Conservation (phyloP, 352 stramenopile genomes). For the Phytophthora ohioensis region DNA sequence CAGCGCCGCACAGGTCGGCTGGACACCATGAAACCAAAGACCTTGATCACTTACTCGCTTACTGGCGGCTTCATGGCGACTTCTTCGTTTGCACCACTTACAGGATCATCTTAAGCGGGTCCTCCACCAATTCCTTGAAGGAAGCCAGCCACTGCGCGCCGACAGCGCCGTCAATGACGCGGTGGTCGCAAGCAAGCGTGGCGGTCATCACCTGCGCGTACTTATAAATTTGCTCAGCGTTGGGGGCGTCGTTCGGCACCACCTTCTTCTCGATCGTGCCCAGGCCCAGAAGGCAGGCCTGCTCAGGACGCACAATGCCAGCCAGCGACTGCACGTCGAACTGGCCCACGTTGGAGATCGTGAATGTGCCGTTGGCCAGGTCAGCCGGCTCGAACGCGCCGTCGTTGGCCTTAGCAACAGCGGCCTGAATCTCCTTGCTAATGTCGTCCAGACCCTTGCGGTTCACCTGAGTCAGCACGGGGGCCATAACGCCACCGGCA, state of each 20-base stretch:
- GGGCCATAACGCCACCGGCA: conserved; percentile 94
- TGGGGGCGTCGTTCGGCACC: conserved; percentile 89
- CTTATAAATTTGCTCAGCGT: conserved; percentile 89
- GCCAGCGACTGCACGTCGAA: conserved; percentile 96
- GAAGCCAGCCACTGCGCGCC: conserved; percentile 96
- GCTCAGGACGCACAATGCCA: conserved; percentile 94
- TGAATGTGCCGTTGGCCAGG: conserved; percentile 94
- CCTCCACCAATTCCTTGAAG: conserved; percentile 98
- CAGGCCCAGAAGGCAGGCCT: conserved; percentile 94
- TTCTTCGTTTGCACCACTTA: conserved; percentile 55
- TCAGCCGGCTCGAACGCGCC: conserved; percentile 53
- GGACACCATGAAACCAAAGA: conserved; percentile 29
- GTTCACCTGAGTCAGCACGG: conserved; percentile 93
- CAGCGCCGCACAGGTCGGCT: conserved; percentile 18
- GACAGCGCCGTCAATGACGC: conserved; percentile 97
- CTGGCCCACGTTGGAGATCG: conserved; percentile 97
- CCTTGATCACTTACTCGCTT: conserved; percentile 28
- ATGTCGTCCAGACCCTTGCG: conserved; percentile 65
- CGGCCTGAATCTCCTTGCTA: conserved; percentile 61
- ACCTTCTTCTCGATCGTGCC: conserved; percentile 96
- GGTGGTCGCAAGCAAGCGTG: conserved; percentile 97
- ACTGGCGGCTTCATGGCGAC: conserved; percentile 21
- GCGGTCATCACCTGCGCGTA: conserved; percentile 94
- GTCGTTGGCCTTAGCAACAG: conserved; percentile 47
- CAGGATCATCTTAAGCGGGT: conserved; percentile 97